Evolutionary conservation across 202 grass and related monocot species (phyloP), one percentile per base, ranked within the genome.

Genomic region (Thinopyrum obtusiflorum): DNA sequence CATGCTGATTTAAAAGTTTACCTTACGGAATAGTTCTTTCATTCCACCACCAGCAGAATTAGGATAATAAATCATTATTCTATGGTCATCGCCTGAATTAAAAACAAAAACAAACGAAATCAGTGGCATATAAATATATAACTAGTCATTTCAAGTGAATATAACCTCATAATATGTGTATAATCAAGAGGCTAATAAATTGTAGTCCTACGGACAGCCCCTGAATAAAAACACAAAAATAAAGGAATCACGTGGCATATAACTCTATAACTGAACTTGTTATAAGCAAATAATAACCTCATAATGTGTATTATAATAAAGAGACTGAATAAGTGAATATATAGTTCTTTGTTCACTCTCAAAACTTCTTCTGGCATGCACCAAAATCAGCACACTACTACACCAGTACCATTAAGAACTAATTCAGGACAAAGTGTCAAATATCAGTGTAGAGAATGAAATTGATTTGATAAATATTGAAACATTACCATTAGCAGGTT

Each of bases 21-120:
- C 97, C 91, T 99, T 99, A 76, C 97, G 87, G 83, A 99, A 99
- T 76, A 99, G 89, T 85, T 96, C 97, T 76, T 99, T 99, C 97
- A 96, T 99, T 87, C 97, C 97, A 69, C 97, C 92, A 23, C 97
- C 97, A 91, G 97, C 97, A 88, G 89, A 96, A 82, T 83, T 98
- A 72, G 97, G 97, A 88, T 98, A 98, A 73, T 98, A 98, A 85
- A 98, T 98, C 97, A 99, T 99, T 88, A 99, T 99, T 88, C 97
- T 90, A 76, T 99, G 97, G 53, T 99, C 90, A 86, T 99, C 97
- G 49, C 97, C 97, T 99, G 81, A 28, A 84, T 37, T 15, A 80
- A 77, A 78, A 62, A 81, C 15, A 36, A 29, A 73, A 17, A 46
- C 44, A 27, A 53, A 39, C 29, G 72, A 77, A 62, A 61, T 59